Evolutionary conservation across 768 basidiomycete species (phyloP), one percentile per base, ranked within the genome.

Genomic region (Russula griseocarnosa): DNA sequence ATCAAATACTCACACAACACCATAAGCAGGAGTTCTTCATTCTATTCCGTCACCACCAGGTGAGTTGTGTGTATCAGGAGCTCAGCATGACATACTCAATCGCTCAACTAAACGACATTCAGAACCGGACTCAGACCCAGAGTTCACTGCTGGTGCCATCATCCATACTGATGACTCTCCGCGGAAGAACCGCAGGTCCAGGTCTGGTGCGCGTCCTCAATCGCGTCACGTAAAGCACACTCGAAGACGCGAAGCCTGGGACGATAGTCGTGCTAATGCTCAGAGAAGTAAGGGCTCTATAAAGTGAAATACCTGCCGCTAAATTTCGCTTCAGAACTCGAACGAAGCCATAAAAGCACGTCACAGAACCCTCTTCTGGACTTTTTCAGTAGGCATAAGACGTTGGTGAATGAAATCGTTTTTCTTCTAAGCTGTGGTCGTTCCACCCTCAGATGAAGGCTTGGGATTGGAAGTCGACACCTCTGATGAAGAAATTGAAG

Each of bases 91-190:
- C 20, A 16, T 7, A 14, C 3, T 28, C 28, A 51, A 11, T 50
- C 55, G 22, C 20, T 34, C 47, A 52, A 13, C 34, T 42, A 10
- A 47, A 49, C 36, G 1, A 16, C 22, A 34, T 32, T 38, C 40
- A 79, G 81, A 80, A 57, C 65, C 71, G 2, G 81, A 83, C 68
- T 79, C 81, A 0, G 82, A 83, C 68, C 75, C 80, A 36, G 81
- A 83, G 54, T 83, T 83, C 67, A 76, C 74, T 30, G 74, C 80
- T 3, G 79, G 79, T 1, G 63, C 70, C 8, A 78, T 77, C 63
- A 59, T 78, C 62, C 49, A 70, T 61, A 61, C 77, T 59, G 53
- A 70, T 60, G 54, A 77, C 71, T 60, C 65, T 61, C 56, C 61
- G 0, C 69, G 66, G 63, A 77, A 75, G 60, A 69, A 72, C 38